Base-by-base conservation (phyloP, 78 protist species). In the Pigoraptor vietnamica region DNA sequence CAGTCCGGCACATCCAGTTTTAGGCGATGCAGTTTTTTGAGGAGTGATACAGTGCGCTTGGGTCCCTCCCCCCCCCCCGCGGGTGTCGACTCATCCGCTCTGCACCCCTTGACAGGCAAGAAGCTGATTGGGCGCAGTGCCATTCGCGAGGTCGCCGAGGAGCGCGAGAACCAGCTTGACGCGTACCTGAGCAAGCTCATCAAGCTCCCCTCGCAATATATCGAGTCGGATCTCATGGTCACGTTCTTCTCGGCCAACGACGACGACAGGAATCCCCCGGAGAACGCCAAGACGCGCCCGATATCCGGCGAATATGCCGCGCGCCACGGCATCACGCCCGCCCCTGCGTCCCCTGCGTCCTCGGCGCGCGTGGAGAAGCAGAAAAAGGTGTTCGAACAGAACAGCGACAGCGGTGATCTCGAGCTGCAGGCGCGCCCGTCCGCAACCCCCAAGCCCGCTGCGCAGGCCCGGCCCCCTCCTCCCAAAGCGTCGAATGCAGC, bases 41-140 rank as follows among this genome's bases (percentile, higher is more conserved):
- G 2, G 56, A 19, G 56, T 40, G 56, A 19, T 2, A 19, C 14
- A 19, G 56, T 40, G 56, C 56, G 56, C 14, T 2, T 40, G 56
- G 2, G n/a, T n/a, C n/a, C n/a, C n/a, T n/a, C n/a, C n/a, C n/a
- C n/a, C n/a, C n/a, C n/a, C n/a, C n/a, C n/a, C n/a, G n/a, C n/a
- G n/a, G n/a, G n/a, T 14, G 21, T 2, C 10, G 83, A 21, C 14
- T 79, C n/a, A 1, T 14, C 35, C n/a, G 21, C 10, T 19, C 87
- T 83, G 2, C 39, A 83, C 87, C 1, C 21, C 14, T 35, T 0
- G 24, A 83, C 38, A 83, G 87, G 90, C 56, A 87, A 87, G 81
- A 87, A 87, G 81, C 56, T 87, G 35, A 24, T 87, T 40, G 90
- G 90, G 2, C 90, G 90, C 34, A 40, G 82, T 6, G 40, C 36